Evolutionary conservation across 495 filamentous ascomycete genomes (phyloP).

Genomic region (Aspergillus nidulans): DNA sequence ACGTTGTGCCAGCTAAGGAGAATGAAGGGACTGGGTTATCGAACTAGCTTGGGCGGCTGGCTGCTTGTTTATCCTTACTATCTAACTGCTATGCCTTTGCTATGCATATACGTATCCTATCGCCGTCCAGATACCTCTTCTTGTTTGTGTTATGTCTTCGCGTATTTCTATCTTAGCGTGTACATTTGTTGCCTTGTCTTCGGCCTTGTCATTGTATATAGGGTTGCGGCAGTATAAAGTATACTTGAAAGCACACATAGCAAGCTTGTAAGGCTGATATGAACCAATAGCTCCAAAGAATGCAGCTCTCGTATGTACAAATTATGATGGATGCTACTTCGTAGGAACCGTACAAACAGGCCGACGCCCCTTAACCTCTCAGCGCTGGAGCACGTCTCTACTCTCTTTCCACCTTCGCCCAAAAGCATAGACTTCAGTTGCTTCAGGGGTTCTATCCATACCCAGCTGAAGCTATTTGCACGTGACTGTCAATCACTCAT

Average conservation of each 20-base stretch:
- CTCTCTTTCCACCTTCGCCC: no score
- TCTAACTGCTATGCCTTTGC: not conserved
- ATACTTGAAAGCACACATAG: not conserved
- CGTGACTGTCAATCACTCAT: not conserved
- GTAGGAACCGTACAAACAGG: no score
- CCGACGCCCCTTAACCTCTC: no score
- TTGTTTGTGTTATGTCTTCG: not conserved
- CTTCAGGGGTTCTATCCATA: no score
- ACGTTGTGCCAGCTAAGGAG: constrained; percentile 47
- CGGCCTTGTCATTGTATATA: not conserved
- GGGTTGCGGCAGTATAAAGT: not conserved
- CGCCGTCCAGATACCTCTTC: not conserved
- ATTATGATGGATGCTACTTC: no score
- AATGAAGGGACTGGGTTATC: not conserved
- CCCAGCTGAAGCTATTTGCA: no score
- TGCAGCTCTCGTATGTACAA: no score
- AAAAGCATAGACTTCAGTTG: no score
- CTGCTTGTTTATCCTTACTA: not conserved
- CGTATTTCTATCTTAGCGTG: not conserved
- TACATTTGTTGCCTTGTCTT: not conserved
- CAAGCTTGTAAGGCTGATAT: no score
- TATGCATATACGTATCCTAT: not conserved
- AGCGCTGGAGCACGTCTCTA: no score
- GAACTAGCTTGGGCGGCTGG: not conserved
- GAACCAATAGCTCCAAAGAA: no score